These are phyloP conservation scores for Jatropha curcas DNA, from an alignment of 345 rosid species.

Conservation along the genomic window DNA sequence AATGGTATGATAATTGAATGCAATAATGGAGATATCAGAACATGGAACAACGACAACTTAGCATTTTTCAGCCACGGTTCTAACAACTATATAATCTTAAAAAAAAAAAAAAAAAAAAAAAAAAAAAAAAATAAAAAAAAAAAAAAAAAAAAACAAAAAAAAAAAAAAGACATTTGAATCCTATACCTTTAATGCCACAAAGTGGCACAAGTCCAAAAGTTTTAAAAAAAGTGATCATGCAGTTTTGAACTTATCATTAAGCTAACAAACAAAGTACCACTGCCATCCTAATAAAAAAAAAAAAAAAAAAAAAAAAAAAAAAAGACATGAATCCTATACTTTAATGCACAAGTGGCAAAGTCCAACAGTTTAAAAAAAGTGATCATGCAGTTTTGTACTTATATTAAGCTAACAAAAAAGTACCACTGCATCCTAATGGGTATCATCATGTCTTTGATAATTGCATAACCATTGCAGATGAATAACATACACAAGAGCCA, in stretches of 20 bases:
- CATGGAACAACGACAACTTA: not conserved
- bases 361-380: not conserved
- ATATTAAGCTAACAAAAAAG: not conserved
- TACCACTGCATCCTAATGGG: not conserved
- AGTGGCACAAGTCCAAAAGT: not conserved
- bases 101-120: not conserved
- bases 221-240: not conserved
- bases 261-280: not conserved
- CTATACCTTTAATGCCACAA: not conserved
- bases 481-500: not conserved
- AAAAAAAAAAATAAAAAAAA: not conserved
- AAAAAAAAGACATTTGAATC: not conserved
- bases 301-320: not conserved
- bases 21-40: not conserved
- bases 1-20: not conserved
- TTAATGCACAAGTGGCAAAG: not conserved
- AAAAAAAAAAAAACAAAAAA: no score
- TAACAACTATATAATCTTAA: not conserved
- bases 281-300: not conserved
- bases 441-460: not conserved
- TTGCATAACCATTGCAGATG: not conserved
- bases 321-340: not conserved
- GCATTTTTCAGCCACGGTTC: not conserved
- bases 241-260: not conserved
- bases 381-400: not conserved